Evolutionary conservation across 352 stramenopile genomes (phyloP), one percentile per base, ranked within the genome.

Genomic region (Hyphochytrium catenoides): DNA sequence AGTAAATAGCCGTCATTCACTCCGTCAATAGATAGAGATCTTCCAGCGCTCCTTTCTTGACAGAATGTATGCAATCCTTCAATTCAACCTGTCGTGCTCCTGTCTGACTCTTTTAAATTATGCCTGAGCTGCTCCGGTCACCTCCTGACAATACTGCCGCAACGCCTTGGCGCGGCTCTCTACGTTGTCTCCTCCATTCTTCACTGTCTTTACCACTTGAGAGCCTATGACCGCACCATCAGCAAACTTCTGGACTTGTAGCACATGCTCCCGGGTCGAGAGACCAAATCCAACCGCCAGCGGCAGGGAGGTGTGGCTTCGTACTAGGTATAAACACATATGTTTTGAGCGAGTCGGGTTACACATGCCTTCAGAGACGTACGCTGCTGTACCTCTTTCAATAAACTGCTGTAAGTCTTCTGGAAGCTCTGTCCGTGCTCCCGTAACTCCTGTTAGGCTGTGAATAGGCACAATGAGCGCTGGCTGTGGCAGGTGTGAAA

Each of bases 251-350:
- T 81, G 72, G 1, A 93, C 86, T 56, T 90, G 69, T 14, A 72
- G 28, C 29, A 83, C 79, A 47, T 93, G 78, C 36, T 93, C 54
- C 19, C 77, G 75, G 26, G 61, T 93, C 22, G 79, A 95, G 28
- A 98, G 81, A 17, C 91, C 91, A 54, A 98, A 98, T 34, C 91
- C 91, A 8, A 98, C 73, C 18, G 83, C 86, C 7, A 97, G 57
- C 14, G 89, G 87, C 40, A 71, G 51, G 49, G 68, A 76, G 31
- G 81, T 64, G 44, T 78, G 70, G 31, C 54, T 57, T 42, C 69
- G 69, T 47, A 83, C 69, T 78, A 34, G 4, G 40, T n/a, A 29
- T 32, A 21, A 29, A 44, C n/a, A 40, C 1, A 41, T 41, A 12
- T 16, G 3, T 21, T 22, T 24, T 3, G 2, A 31, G 3, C 5